Percentiles rank a stretch among this genome's conserved stretches.
Evolutionary conservation across 2,329 filamentous ascomycete species (phyloP).

Genomic region (Fusarium temperatum): DNA sequence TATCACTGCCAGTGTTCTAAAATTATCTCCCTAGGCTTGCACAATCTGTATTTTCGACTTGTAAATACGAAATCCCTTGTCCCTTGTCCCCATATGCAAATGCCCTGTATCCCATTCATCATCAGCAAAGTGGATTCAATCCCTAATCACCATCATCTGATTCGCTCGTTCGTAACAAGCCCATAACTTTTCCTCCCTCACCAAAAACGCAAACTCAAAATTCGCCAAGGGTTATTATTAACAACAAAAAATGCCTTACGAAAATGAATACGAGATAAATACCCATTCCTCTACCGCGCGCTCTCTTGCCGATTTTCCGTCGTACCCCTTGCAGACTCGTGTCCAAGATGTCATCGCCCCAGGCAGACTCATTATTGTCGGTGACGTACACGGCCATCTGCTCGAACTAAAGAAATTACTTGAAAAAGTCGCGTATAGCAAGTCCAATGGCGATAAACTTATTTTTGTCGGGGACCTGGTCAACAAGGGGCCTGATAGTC

Average conservation of each 20-base stretch:
- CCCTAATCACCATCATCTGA: not conserved
- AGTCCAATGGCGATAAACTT: constrained; percentile 66
- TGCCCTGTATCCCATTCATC: not conserved
- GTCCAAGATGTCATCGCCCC: not conserved
- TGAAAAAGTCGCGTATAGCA: constrained; percentile 69
- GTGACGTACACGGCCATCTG: constrained; percentile 88
- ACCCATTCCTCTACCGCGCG: not conserved
- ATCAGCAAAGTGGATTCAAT: not conserved
- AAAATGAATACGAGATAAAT: not conserved
- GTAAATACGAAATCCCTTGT: not conserved
- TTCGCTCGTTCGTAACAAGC: not conserved
- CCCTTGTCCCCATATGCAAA: not conserved
- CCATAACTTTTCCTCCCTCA: not conserved
- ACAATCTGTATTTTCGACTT: not conserved
- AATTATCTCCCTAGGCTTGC: not conserved
- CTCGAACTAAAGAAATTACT: constrained; percentile 71
- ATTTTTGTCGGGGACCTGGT: constrained; percentile 80
- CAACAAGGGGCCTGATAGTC: constrained; percentile 83
- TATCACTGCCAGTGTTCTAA: not conserved
- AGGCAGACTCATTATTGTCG: constrained; percentile 69
- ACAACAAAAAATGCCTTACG: not conserved
- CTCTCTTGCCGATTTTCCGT: not conserved
- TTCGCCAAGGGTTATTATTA: not conserved
- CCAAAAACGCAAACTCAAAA: not conserved
- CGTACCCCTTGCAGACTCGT: not conserved